These are phyloP conservation scores for Vickermania spadyakhi DNA, from an alignment of 208 protist genomes.

Conservation along the genomic window DNA sequence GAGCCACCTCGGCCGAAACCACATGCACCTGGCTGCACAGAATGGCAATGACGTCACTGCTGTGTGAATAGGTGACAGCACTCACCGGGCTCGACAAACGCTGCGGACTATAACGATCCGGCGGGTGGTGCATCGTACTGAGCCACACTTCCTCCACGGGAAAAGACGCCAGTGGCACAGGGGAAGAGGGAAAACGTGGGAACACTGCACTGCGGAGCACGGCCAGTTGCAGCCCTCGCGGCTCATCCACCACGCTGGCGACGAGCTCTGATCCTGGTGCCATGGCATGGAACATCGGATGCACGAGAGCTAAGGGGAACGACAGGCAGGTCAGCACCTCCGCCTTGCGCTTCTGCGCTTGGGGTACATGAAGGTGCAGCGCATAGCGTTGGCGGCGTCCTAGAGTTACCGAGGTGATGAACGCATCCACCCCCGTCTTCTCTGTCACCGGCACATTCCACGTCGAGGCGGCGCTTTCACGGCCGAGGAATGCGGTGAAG, in stretches of 20 bases:
- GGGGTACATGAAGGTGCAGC: not conserved
- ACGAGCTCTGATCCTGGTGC: not conserved
- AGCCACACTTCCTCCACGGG: not conserved
- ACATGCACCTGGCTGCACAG: not conserved
- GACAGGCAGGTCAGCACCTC: not conserved
- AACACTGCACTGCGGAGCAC: not conserved
- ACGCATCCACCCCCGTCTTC: not conserved
- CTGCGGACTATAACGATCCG: not conserved
- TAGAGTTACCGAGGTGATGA: not conserved
- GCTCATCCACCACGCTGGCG: not conserved
- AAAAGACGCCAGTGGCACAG: not conserved
- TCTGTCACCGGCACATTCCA: not conserved
- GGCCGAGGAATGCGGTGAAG: not conserved
- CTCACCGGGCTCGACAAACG: not conserved
- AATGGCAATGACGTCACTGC: not conserved
- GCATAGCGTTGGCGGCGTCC: not conserved
- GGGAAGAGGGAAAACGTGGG: not conserved
- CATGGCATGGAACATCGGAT: not conserved
- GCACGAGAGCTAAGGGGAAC: not conserved
- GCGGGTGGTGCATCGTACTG: not conserved
- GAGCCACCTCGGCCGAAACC: not conserved
- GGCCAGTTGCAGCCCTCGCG: not conserved
- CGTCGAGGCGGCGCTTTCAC: no score
- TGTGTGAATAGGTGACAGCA: not conserved
- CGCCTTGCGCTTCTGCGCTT: no score